These are phyloP conservation scores for Moesziomyces sp. DNA, from an alignment of 1,284 basidiomycete genomes.

Conservation along the genomic window DNA sequence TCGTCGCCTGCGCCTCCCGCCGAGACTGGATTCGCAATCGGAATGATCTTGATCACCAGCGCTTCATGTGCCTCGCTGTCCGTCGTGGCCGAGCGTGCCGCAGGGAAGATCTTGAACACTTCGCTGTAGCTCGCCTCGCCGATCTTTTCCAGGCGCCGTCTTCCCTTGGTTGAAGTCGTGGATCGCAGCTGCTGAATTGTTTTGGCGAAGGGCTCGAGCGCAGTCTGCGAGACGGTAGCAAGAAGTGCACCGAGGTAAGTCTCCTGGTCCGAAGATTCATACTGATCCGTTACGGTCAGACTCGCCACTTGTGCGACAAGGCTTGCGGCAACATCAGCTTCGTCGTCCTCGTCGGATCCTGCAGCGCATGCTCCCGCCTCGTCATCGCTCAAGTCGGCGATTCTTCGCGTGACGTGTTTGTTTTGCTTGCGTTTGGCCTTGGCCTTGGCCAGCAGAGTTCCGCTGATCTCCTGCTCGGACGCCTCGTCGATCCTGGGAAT, in stretches of 20 bases:
- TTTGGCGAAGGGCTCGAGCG: constrained; percentile 13
- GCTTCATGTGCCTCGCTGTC: constrained; percentile 6
- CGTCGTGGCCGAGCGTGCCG: background rate
- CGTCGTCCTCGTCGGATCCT: constrained; percentile 26
- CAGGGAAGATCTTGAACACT: constrained; percentile 75
- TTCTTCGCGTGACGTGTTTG: constrained; percentile 17
- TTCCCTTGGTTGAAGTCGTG: background rate
- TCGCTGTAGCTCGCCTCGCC: constrained; percentile 97
- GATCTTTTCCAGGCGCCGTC: constrained; percentile 74
- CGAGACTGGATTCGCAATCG: constrained; percentile 68
- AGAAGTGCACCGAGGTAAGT: constrained; percentile 16
- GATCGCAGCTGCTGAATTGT: constrained; percentile 15
- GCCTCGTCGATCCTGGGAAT: constrained; percentile 13
- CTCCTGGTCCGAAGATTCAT: background rate
- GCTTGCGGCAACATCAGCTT: constrained; percentile 18
- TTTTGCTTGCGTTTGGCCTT: constrained; percentile 23
- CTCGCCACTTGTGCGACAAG: constrained; percentile 20
- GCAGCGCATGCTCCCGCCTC: constrained; percentile 3
- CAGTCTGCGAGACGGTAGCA: constrained; percentile 23
- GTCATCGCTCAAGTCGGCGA: constrained; percentile 23
- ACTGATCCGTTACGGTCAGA: constrained; percentile 10
- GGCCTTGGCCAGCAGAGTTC: background rate
- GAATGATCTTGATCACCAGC: constrained; percentile 77
- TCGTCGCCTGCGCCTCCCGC: constrained; percentile 26
- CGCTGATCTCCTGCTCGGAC: background rate